Evolutionary conservation across 2,329 filamentous ascomycete species (phyloP), one percentile per base, ranked within the genome.

Genomic region (Paraconiothyrium brasiliense): DNA sequence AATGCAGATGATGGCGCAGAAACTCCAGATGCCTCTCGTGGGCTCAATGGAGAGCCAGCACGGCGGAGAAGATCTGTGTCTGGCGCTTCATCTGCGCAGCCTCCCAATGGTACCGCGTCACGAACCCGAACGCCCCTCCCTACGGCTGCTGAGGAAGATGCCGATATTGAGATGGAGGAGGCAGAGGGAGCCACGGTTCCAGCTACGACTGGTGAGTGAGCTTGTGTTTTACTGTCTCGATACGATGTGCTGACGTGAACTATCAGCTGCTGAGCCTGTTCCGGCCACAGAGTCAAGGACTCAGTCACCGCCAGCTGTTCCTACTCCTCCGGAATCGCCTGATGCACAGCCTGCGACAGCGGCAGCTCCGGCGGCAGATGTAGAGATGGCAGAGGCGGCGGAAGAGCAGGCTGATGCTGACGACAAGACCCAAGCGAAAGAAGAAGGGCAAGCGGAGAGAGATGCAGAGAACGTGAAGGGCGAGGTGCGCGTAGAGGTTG

Each of bases 1-100:
- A 81, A 88, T 55, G 76, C 77, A 20, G 73, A 75, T 16, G 75
- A 78, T 16, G 71, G 62, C 10, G 67, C 68, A 14, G 71, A 69
- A 14, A 67, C 64, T 44, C 68, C 72, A 11, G 68, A 73, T 35
- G 71, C 64, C 27, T 41, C 71, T 27, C 71, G 74, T 27, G 72
- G 68, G 27, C 57, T 71, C 16, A 76, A 78, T 59, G 76, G 75
- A 39, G 75, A 78, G 73, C 54, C 71, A 64, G 13, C 54, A 67
- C 27, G 73, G 65, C 24, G 75, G 70, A 7, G 66, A 70, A 27
- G 75, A 75, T 57, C 66, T 70, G 10, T 77, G 62, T 61, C 73
- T 56, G 58, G 71, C 37, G 60, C 68, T 14, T 71, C 70, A 4
- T 72, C 69, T 13, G 55, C 64, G 34, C 59, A 63, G 44, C 63